phyloP scores from a whole-genome alignment of 2,329 filamentous ascomycete species.

The Fusarium humuli region DNA sequence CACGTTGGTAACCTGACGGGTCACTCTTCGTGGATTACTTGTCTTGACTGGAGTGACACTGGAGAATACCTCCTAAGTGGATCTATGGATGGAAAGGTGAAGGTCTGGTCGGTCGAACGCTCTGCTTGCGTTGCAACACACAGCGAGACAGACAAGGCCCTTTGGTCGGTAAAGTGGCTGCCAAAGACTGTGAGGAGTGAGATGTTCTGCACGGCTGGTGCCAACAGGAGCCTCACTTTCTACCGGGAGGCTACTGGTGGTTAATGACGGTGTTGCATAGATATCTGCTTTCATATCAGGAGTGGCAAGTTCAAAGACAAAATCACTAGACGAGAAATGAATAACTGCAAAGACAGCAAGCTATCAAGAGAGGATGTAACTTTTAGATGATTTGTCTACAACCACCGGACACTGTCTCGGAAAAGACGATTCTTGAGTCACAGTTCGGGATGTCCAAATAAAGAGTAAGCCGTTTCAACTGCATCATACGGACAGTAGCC shows the following conservation, averaged over 20 bases:
- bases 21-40: slow-evolving; percentile 88
- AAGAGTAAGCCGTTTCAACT: not conserved
- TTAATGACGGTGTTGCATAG: slow-evolving; percentile 16
- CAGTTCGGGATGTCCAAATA: not conserved
- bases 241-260: slow-evolving; percentile 78
- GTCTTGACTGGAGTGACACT: slow-evolving; percentile 91
- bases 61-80: slow-evolving; percentile 92
- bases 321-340: not conserved
- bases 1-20: slow-evolving; percentile 87
- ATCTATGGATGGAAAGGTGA: slow-evolving; percentile 91
- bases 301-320: not conserved
- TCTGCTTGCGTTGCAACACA: slow-evolving; percentile 91
- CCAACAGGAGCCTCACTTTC: slow-evolving; percentile 80
- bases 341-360: not conserved
- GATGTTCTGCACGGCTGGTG: slow-evolving; percentile 83
- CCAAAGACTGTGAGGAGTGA: slow-evolving; percentile 76
- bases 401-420: not conserved
- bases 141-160: slow-evolving; percentile 84
- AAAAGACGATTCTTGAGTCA: not conserved
- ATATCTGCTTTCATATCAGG: not conserved
- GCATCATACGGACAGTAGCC: not conserved
- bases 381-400: not conserved
- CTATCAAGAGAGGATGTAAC: not conserved
- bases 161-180: slow-evolving; percentile 89
- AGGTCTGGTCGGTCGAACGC: slow-evolving; percentile 93